A percentile compares a stretch with the other conserved stretches of the same genome.
Conservation (phyloP, 371 early-diverging fungal species). For the Nosema muscidifuracis region DNA sequence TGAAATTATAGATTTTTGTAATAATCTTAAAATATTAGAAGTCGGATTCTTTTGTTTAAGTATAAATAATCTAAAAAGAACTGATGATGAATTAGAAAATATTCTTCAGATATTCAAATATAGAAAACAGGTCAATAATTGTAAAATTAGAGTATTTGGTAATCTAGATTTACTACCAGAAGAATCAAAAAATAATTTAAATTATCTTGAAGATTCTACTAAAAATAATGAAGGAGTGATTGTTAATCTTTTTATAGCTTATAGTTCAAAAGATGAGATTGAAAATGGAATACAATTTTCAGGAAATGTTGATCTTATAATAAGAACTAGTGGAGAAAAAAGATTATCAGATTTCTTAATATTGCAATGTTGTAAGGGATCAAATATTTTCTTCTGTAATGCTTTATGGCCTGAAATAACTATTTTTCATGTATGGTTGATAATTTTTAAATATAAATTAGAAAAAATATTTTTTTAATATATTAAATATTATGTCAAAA, state of each 20-base stretch:
- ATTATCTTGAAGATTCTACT: constrained; percentile 68
- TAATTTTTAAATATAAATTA: constrained; percentile 46
- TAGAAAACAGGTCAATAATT: constrained; percentile 53
- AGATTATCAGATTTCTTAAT: constrained; percentile 89
- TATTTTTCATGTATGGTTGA: constrained; percentile 42
- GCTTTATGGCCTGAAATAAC: constrained; percentile 60
- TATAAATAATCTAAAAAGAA: constrained; percentile 87
- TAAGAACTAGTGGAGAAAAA: constrained; percentile 89
- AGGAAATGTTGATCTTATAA: constrained; percentile 70
- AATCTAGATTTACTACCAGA: constrained; percentile 67
- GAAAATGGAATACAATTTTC: constrained; percentile 17
- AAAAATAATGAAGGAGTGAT: constrained; percentile 68
- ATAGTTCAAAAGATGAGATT: constrained; percentile 86
- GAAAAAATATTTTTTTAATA: constrained; percentile 42
- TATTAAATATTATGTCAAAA: too few relatives aligned
- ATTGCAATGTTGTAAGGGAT: constrained; percentile 69
- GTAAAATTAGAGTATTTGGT: constrained; percentile 75
- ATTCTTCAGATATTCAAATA: constrained; percentile 73
- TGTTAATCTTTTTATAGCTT: constrained; percentile 86
- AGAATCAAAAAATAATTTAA: constrained; percentile 66
- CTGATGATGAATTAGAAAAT: constrained; percentile 72
- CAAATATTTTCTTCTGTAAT: constrained; percentile 48
- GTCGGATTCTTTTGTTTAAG: constrained; percentile 94
- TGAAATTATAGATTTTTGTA: constrained; percentile 74
- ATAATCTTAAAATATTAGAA: constrained; percentile 72